Percentiles rank a stretch among this genome's conserved stretches.
phyloP scores from a whole-genome alignment of 768 basidiomycete genomes.

The Boletus subcaerulescens region DNA sequence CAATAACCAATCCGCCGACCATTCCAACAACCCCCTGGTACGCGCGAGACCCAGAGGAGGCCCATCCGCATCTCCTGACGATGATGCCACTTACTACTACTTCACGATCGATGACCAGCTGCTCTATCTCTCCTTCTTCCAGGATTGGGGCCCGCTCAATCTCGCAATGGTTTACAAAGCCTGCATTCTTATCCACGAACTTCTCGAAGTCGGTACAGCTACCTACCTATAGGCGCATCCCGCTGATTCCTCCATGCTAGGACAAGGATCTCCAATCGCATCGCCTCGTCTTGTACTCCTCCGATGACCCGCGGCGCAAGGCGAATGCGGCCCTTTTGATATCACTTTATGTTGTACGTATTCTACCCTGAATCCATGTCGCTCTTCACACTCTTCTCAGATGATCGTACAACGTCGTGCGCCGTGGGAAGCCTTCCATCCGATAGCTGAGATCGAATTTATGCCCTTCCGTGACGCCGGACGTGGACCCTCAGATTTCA shows the following conservation, averaged over 20 bases:
- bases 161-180: constrained; percentile 92
- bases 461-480: constrained; percentile 97
- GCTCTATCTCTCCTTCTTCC: constrained; percentile 89
- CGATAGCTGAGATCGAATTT: constrained; percentile 88
- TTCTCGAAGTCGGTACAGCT: constrained; percentile 63
- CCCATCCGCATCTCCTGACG: constrained; percentile 68
- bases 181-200: constrained; percentile 87
- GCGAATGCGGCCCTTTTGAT: constrained; percentile 94
- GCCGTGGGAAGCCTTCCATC: constrained; percentile 94
- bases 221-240: constrained; percentile 20
- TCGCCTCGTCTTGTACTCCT: constrained; percentile 84
- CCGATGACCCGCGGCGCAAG: constrained; percentile 80
- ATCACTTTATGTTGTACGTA: constrained; percentile 85
- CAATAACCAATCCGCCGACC: constrained; percentile 55
- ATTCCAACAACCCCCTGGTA: constrained; percentile 55
- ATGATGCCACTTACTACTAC: constrained; percentile 77
- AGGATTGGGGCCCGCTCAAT: constrained; percentile 92
- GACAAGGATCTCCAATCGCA: constrained; percentile 72
- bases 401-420: constrained; percentile 89
- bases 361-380: constrained; percentile 2
- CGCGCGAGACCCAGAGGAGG: constrained; percentile 58
- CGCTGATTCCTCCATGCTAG: constrained; percentile 38
- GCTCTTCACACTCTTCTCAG: constrained; percentile 41
- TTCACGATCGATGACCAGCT: constrained; percentile 93
- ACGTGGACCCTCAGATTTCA: constrained; percentile 88